Evolutionary conservation across 2,329 filamentous ascomycete genomes (phyloP).

Genomic region (Aaosphaeria arxii): DNA sequence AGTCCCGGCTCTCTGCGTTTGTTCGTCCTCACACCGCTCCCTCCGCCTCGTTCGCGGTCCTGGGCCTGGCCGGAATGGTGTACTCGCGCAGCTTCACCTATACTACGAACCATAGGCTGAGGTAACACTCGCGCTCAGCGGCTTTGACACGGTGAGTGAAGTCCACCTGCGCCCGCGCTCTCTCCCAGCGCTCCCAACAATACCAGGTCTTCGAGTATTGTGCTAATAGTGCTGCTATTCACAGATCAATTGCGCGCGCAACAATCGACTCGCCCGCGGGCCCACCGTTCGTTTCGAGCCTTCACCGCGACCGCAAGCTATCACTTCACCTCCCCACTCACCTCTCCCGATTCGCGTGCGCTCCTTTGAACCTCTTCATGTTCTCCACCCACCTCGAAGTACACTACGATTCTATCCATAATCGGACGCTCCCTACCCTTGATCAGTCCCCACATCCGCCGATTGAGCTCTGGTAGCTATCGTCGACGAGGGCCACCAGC

Average conservation of each 20-base stretch:
- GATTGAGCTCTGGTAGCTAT: neutral
- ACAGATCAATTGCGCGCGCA: neutral
- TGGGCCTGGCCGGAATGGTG: conserved; percentile 25
- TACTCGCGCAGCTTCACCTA: conserved; percentile 17
- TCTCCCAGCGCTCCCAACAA: neutral
- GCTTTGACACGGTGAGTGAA: conserved; percentile 10
- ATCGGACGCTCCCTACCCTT: too few relatives aligned
- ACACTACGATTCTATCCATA: too few relatives aligned
- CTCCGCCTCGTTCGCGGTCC: conserved; percentile 7
- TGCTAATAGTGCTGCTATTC: neutral
- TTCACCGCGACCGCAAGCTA: too few relatives aligned
- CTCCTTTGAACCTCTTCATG: neutral
- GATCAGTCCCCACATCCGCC: too few relatives aligned
- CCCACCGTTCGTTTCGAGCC: neutral
- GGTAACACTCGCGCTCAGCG: conserved; percentile 15
- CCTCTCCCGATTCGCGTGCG: neutral
- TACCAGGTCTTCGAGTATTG: neutral
- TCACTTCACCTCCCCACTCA: too few relatives aligned
- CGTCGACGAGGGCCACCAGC: neutral
- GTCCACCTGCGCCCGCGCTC: conserved; percentile 1
- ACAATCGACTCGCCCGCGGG: neutral
- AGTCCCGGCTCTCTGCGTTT: conserved; percentile 1
- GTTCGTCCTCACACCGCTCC: too few relatives aligned
- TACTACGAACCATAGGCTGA: conserved; percentile 25
- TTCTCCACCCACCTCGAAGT: neutral